phyloP scores from a whole-genome alignment of 805 yeast genomes.

The Zygosaccharomyces pseudorouxii region DNA sequence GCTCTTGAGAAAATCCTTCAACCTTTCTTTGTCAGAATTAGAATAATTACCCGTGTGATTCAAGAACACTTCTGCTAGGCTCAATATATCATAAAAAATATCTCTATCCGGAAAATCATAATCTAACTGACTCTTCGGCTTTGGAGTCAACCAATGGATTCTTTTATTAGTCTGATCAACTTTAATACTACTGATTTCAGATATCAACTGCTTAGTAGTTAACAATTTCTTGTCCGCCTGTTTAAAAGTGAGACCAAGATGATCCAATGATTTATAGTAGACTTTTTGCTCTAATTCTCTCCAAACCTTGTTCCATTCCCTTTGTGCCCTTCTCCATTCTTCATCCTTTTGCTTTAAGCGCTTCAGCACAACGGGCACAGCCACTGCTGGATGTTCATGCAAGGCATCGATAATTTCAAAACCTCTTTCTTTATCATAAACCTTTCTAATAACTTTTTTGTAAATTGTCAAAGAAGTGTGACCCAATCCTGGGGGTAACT shows the following conservation, averaged over 20 bases:
- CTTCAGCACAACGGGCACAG: conserved; percentile 88
- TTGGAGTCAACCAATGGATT: conserved; percentile 78
- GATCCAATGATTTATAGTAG: conserved; percentile 89
- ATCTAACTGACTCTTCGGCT: conserved; percentile 69
- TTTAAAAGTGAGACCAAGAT: conserved; percentile 90
- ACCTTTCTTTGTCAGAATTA: conserved; percentile 69
- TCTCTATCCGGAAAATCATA: conserved; percentile 61
- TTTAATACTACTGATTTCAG: conserved; percentile 88
- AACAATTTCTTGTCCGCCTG: conserved; percentile 91
- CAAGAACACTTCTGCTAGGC: conserved; percentile 62
- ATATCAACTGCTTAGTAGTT: conserved; percentile 83
- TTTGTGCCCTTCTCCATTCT: conserved; percentile 96
- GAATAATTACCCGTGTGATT: conserved; percentile 71
- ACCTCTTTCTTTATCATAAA: conserved; percentile 92
- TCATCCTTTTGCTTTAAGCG: conserved; percentile 96
- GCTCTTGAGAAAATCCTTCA: conserved; percentile 63
- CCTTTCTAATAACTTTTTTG: conserved; percentile 85
- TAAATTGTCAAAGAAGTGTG: conserved; percentile 88
- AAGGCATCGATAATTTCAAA: conserved; percentile 93
- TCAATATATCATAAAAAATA: conserved; percentile 68
- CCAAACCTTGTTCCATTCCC: conserved; percentile 99
- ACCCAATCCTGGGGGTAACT: conserved; percentile 88
- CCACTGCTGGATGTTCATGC: conserved; percentile 91
- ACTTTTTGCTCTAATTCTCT: conserved; percentile 96
- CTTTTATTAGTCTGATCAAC: conserved; percentile 87